Evolutionary conservation across 331 rosid genomes (phyloP), one percentile per base, ranked within the genome.

Genomic region (Quercus tomentella): DNA sequence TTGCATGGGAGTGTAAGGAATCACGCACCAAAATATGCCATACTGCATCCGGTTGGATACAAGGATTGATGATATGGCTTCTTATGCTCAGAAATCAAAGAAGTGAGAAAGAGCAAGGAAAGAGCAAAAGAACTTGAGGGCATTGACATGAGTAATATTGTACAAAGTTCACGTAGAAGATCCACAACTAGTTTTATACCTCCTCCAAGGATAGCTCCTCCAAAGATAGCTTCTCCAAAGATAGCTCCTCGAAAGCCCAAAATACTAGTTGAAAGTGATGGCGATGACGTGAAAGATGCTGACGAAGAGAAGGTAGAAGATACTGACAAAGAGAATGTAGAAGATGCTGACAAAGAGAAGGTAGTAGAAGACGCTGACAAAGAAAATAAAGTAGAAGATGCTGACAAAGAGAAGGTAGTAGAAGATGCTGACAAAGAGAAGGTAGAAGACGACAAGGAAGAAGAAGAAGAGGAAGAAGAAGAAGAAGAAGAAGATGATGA

Each of bases 61-160:
- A 66, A 11, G 31, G 70, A 65, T 79, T 77, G 76, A 66, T 23
- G 35, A 30, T 70, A 68, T 73, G 52, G 56, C 69, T 60, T 63
- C 69, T 76, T 79, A 43, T 82, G 80, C 31, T 67, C 82, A 94
- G 98, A 92, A 86, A 89, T 94, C 82, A 94, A 94, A 90, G 96
- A 92, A 35, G 84, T 90, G 26, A 92, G 73, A 82, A 87, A 87
- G 91, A 91, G 85, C 83, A 94, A 94, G 87, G 97, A 83, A n/a
- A 87, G 95, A 82, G 98, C 97, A 69, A 94, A 90, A 86, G 98
- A 94, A 79, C 98, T 94, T 58, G 98, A 94, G 87, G 98, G 98
- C 78, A 94, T 94, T 83, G 98, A 94, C 84, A 26, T 75, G 75
- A 91, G 98, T 80, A 94, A 94, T 84, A 92, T 94, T 43, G 97